Evolutionary conservation across 768 basidiomycete genomes (phyloP), one percentile per base, ranked within the genome.

Genomic region (Leucosporidium yakuticum): DNA sequence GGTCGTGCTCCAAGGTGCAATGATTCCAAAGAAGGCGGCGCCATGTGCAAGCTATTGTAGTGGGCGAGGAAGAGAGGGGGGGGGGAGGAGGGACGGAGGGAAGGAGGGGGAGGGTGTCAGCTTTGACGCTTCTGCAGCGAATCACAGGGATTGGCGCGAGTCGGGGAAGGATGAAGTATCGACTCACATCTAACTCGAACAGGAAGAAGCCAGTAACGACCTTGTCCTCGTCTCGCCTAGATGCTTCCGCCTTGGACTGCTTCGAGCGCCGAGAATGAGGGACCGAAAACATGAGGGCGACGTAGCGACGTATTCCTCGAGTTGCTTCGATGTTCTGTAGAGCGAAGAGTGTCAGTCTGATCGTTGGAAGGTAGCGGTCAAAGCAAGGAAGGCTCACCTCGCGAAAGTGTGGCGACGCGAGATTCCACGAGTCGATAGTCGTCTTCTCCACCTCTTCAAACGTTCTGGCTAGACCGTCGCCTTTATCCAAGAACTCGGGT

Each of bases 131-230:
- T 8, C 14, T 15, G 39, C 14, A 2, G 39, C 39, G 39, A 44
- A 44, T 8, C 39, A 15, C 3, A 15, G 34, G n/a, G n/a, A n/a
- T n/a, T n/a, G n/a, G n/a, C n/a, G n/a, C n/a, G n/a, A n/a, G n/a
- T n/a, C n/a, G n/a, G n/a, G n/a, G n/a, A n/a, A n/a, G n/a, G 4
- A 49, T 47, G 19, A 5, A 3, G 11, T 27, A 36, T 9, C 11
- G 32, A 50, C 64, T 54, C 50, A 65, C 64, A 6, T 65, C 64
- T 15, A 65, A 49, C 51, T 65, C 64, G 36, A 60, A 49, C 25
- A 65, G 53, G 19, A 47, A 60, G 39, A 65, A 65, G 15, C 57
- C 64, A 23, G 49, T 59, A 6, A 58, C 50, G 7, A 36, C 58
- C 36, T 29, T 65, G 49, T 65, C 49, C 29, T 19, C 32, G 29